A percentile compares a stretch with the other conserved stretches of the same genome.
Evolutionary conservation across 2,329 filamentous ascomycete species (phyloP).

Genomic region (Lachnellula occidentalis): DNA sequence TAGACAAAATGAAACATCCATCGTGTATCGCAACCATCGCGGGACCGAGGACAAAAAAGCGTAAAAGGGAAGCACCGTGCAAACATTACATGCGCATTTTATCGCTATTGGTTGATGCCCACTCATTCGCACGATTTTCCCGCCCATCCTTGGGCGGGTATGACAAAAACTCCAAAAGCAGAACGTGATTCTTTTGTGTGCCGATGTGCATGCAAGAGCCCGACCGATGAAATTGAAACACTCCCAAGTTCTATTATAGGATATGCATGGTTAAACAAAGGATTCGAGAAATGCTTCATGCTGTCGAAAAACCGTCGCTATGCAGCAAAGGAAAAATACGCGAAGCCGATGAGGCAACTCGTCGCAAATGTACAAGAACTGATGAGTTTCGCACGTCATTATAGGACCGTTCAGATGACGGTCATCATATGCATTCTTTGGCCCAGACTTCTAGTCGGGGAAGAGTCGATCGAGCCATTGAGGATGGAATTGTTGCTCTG

Average conservation of each 20-base stretch:
- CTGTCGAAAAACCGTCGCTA: slow-evolving; percentile 34
- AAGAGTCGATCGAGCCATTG: slow-evolving; percentile 47
- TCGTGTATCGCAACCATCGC: slow-evolving; percentile 2
- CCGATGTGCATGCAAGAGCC: background rate
- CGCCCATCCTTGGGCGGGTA: slow-evolving; percentile 1
- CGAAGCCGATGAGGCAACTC: slow-evolving; percentile 5
- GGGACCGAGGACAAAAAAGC: slow-evolving; percentile 7
- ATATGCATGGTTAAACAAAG: slow-evolving; percentile 15
- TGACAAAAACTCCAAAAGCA: background rate
- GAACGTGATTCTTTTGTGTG: background rate
- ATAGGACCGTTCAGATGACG: slow-evolving; percentile 36
- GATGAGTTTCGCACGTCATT: slow-evolving; percentile 9
- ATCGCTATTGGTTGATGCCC: slow-evolving; percentile 1
- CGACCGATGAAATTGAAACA: slow-evolving; percentile 1
- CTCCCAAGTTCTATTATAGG: slow-evolving; percentile 15
- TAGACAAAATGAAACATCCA: slow-evolving; percentile 15
- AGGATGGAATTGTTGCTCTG: slow-evolving; percentile 50
- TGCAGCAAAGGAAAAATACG: slow-evolving; percentile 34
- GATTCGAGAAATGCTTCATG: slow-evolving; percentile 20
- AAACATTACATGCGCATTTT: slow-evolving; percentile 12
- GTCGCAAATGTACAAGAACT: slow-evolving; percentile 25
- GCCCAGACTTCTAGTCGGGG: slow-evolving; percentile 45
- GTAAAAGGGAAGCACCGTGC: slow-evolving; percentile 8
- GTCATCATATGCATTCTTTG: slow-evolving; percentile 61
- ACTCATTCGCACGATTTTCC: background rate